Conservation (phyloP, 2,329 filamentous ascomycete genomes). For the Botrytis tulipae region DNA sequence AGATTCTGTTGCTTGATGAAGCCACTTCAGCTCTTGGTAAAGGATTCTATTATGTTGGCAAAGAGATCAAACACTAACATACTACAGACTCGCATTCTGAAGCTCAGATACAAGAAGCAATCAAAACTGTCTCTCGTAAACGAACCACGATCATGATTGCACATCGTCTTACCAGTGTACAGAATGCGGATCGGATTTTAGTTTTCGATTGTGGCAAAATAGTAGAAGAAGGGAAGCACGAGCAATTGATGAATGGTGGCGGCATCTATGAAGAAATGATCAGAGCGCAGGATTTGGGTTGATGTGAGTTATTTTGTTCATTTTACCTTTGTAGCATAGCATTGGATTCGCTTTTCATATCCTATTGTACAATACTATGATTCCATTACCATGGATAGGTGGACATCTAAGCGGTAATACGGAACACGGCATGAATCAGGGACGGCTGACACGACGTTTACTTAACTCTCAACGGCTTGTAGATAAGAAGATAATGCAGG, state of each 20-base stretch:
- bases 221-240: slow-evolving; percentile 53
- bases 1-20: slow-evolving; percentile 76
- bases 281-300: slow-evolving; percentile 27
- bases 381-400: neutral
- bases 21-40: slow-evolving; percentile 75
- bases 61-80: neutral
- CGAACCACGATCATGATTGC: slow-evolving; percentile 59
- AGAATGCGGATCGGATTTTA: slow-evolving; percentile 56
- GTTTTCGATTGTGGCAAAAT: slow-evolving; percentile 54
- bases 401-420: neutral
- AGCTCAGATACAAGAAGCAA: slow-evolving; percentile 61
- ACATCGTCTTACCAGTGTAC: slow-evolving; percentile 56
- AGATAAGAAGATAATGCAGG: neutral
- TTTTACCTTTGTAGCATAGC: neutral
- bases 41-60: slow-evolving; percentile 38
- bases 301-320: neutral
- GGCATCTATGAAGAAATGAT: slow-evolving; percentile 44
- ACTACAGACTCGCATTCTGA: slow-evolving; percentile 50
- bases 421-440: neutral
- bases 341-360: neutral
- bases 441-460: neutral
- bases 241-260: slow-evolving; percentile 52
- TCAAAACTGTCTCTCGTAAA: slow-evolving; percentile 54
- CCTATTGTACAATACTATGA: neutral
- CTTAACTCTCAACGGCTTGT: neutral